These are phyloP conservation scores for Cerioporus squamosus DNA, from an alignment of 1,284 basidiomycete genomes.

Conservation along the genomic window DNA sequence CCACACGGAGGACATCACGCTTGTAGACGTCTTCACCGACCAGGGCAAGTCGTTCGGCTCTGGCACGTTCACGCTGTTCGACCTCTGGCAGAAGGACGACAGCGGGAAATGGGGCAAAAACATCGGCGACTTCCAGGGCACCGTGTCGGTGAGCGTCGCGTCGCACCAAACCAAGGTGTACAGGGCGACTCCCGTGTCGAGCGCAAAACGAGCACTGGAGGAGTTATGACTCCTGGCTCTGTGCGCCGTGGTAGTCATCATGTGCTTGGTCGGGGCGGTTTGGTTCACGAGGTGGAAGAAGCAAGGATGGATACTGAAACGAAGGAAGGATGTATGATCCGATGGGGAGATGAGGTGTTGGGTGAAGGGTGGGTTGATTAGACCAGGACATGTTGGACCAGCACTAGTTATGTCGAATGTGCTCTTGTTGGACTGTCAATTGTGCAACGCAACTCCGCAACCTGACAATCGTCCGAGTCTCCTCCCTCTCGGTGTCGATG, in stretches of 20 bases:
- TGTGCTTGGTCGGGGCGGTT: neutral
- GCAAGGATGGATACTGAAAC: slow-evolving; percentile 1
- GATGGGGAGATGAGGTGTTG: too few relatives aligned
- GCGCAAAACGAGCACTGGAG: slow-evolving; percentile 10
- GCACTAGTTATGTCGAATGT: neutral
- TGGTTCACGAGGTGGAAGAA: neutral
- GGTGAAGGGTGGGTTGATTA: too few relatives aligned
- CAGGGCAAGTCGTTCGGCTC: slow-evolving; percentile 34
- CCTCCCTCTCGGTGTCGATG: too few relatives aligned
- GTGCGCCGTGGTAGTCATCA: neutral
- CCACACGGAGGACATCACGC: slow-evolving; percentile 37
- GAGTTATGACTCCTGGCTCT: slow-evolving; percentile 24
- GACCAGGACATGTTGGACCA: neutral
- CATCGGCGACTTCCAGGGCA: slow-evolving; percentile 33
- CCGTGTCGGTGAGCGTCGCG: slow-evolving; percentile 32
- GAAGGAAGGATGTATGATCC: neutral
- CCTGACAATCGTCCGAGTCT: too few relatives aligned
- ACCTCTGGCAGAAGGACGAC: slow-evolving; percentile 43
- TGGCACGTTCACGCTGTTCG: slow-evolving; percentile 36
- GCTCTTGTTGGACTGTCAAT: neutral
- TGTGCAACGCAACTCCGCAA: too few relatives aligned
- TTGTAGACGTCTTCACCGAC: slow-evolving; percentile 41
- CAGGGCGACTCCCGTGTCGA: slow-evolving; percentile 30
- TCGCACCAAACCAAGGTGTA: slow-evolving; percentile 38
- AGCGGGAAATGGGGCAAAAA: slow-evolving; percentile 38